Percentiles rank a stretch among this genome's conserved stretches.
Evolutionary conservation across 352 stramenopile genomes (phyloP).

Genomic region (Globisporangium takayamanum): DNA sequence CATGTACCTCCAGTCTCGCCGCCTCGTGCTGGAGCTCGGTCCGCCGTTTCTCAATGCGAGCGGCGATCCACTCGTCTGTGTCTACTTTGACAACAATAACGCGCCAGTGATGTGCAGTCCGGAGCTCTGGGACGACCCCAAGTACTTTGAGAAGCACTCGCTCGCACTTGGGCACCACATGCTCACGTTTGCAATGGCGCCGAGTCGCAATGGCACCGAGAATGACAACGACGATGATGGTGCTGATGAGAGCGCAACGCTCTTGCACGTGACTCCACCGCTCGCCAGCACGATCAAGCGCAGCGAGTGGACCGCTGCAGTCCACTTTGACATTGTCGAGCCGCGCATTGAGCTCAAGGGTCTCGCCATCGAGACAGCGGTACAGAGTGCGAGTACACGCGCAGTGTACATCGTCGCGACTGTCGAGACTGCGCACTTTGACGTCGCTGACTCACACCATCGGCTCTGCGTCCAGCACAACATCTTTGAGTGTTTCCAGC

Average conservation of each 20-base stretch:
- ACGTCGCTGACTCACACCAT: slow-evolving; percentile 26
- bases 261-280: background rate
- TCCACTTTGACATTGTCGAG: slow-evolving; percentile 29
- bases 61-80: slow-evolving; percentile 29
- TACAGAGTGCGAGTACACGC: background rate
- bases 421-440: slow-evolving; percentile 38
- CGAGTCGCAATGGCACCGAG: too few relatives aligned
- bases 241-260: background rate
- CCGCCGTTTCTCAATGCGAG: slow-evolving; percentile 15
- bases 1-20: slow-evolving; percentile 30
- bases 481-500: slow-evolving; percentile 35
- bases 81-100: slow-evolving; percentile 23
- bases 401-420: slow-evolving; percentile 15
- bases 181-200: slow-evolving; percentile 25
- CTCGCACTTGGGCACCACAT: slow-evolving; percentile 30
- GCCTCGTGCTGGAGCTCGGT: slow-evolving; percentile 38
- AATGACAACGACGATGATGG: too few relatives aligned
- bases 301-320: slow-evolving; percentile 27
- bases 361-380: slow-evolving; percentile 7
- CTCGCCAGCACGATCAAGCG: background rate
- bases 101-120: slow-evolving; percentile 20
- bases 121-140: slow-evolving; percentile 24
- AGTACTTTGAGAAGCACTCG: slow-evolving; percentile 23
- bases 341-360: slow-evolving; percentile 26
- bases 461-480: slow-evolving; percentile 43